Conservation (phyloP, 805 yeast species). For the Candida berthetii region DNA sequence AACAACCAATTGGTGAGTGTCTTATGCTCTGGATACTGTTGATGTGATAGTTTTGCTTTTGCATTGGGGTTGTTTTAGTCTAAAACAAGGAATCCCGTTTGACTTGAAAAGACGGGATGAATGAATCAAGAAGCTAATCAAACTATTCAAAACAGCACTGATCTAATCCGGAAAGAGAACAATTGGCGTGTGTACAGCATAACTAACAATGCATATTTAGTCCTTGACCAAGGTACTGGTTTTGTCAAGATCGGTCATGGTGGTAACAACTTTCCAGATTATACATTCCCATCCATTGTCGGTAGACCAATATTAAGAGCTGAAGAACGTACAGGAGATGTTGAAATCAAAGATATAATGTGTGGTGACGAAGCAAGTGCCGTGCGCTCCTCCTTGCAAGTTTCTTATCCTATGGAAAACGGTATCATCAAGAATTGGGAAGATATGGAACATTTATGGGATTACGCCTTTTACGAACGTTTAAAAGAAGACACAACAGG, state of each 20-base stretch:
- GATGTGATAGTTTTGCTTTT: too few relatives aligned
- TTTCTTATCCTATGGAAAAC: conserved; percentile 98
- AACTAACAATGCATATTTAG: conserved; percentile 24
- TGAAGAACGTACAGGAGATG: conserved; percentile 76
- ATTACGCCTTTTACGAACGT: conserved; percentile 89
- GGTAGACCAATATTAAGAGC: conserved; percentile 97
- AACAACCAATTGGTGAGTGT: conserved; percentile 15
- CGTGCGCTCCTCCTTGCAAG: conserved; percentile 83
- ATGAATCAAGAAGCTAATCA: too few relatives aligned
- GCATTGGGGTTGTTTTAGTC: too few relatives aligned
- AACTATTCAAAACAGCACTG: too few relatives aligned
- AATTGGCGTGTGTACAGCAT: background rate
- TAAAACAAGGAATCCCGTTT: too few relatives aligned
- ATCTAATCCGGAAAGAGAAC: too few relatives aligned
- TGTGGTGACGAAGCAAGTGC: conserved; percentile 94
- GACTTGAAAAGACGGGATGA: too few relatives aligned
- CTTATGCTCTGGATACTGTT: too few relatives aligned
- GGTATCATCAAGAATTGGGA: conserved; percentile 98
- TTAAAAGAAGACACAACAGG: conserved; percentile 79
- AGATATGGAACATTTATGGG: conserved; percentile 98
- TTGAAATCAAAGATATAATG: conserved; percentile 92
- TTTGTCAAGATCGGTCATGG: conserved; percentile 96
- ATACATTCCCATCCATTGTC: conserved; percentile 94
- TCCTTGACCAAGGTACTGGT: conserved; percentile 98
- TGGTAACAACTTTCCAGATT: conserved; percentile 95